Base-by-base conservation (phyloP, 768 basidiomycete genomes). In the Leccinum arenicola region DNA sequence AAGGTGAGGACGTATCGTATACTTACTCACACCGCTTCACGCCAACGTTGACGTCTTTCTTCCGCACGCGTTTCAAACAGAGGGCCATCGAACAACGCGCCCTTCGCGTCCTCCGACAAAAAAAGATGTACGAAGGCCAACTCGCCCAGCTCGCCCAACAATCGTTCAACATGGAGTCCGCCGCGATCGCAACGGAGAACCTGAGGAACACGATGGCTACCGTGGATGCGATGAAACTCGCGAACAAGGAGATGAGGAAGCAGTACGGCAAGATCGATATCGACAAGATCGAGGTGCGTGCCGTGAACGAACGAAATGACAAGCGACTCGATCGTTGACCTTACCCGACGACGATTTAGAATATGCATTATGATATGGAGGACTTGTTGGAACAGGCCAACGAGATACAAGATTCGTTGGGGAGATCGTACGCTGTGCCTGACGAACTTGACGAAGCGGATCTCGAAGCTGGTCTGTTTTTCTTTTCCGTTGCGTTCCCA, bases 141-240 rank as follows among this genome's bases (percentile, higher is more conserved):
- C 82, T 98, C 40, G 81, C 85, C 9, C 94, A 97, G 73, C 81
- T 99, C 15, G 80, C 89, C 29, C 97, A 98, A 71, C 97, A 98
- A 73, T 88, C 92, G 23, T 98, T 93, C 79, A 98, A 99, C 75
- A 98, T 98, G 91, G 95, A 99, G 77, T 94, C 91, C 56, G 90
- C 95, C 12, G 84, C 91, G 14, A 85, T 98, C 68, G 88, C 93
- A 9, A 98, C 96, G n/a, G 97, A 98, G 77, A 98, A 98, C 74
- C 75, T 98, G 67, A 86, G 93, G 63, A 98, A 98, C 72, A 98
- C 97, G 67, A 98, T 99, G 96, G 96, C 93, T 12, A 98, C 97
- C 0, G 85, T 98, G 29, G 93, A 97, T 64, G 97, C 95, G 6
- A 98, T 99, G 95, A 85, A 93, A 71, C 69, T 82, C 17, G 95